Evolutionary conservation across 306 rosid species (phyloP), one percentile per base, ranked within the genome.

Genomic region (Heteromeles arbutifolia): DNA sequence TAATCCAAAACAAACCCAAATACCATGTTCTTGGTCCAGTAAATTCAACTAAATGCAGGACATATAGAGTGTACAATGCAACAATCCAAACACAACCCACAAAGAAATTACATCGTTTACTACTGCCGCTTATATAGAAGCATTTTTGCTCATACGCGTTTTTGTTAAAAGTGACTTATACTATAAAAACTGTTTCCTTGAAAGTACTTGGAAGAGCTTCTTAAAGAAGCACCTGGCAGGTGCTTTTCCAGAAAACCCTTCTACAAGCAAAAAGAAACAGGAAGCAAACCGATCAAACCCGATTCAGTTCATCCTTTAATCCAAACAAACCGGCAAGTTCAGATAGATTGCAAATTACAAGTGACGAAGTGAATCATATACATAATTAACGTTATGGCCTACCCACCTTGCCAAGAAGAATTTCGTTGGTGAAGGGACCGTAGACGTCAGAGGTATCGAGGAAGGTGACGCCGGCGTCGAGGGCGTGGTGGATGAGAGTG

Each of bases 401-500:
- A 48, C 44, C 6, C 4, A 76, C 87, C 90, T 86, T 88, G 73
- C 87, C 87, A 21, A 88, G n/a, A 24, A 88, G 92, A 9, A 86
- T 17, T 73, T 88, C 88, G 43, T 88, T 84, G 78, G 90, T 84
- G 31, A 68, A 26, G 29, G 88, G 92, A 1, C 90, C 90, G 70
- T 85, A 88, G 37, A 82, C 0, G 18, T 88, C 89, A 9, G 93
- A 75, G 8, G 89, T 87, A 62, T 90, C 91, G 25, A 90, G 90
- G 72, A 82, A 82, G 4, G 91, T 87, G 67, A 90, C 85, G 8
- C 88, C 93, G 13, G 18, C 8, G 57, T 82, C 9, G 2, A 88
- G 10, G 56, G 93, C 92, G 4, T 81, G 89, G 82, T 79, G 90
- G 61, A 89, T 87, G 53, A 91, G 89, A 2, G 57, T 50, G 26